Evolutionary conservation across 495 filamentous ascomycete genomes (phyloP).

Genomic region (Aspergillus affinis): DNA sequence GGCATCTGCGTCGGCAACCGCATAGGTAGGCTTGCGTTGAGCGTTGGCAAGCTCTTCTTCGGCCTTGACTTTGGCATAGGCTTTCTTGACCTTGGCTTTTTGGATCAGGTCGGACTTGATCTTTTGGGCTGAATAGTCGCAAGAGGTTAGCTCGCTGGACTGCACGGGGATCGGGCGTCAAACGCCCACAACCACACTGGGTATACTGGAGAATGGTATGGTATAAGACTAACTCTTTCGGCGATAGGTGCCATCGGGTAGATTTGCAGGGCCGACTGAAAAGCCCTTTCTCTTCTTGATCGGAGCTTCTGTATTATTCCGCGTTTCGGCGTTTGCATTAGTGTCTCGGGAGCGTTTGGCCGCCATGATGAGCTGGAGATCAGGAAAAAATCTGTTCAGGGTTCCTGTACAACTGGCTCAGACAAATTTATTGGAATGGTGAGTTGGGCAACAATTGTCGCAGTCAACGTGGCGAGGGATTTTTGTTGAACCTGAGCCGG

Average conservation of each 20-base stretch:
- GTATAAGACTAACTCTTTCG: slow-evolving; percentile 67
- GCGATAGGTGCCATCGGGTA: slow-evolving; percentile 88
- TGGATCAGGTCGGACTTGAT: slow-evolving; percentile 89
- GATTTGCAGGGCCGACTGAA: slow-evolving; percentile 83
- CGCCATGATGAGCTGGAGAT: slow-evolving; percentile 49
- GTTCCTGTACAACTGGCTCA: background rate
- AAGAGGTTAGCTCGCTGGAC: slow-evolving; percentile 2
- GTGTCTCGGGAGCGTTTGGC: slow-evolving; percentile 57
- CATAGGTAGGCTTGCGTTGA: slow-evolving; percentile 33
- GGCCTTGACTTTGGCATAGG: slow-evolving; percentile 84
- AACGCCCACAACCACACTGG: background rate
- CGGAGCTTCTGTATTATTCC: slow-evolving; percentile 43
- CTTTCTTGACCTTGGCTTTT: slow-evolving; percentile 91
- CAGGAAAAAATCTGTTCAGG: background rate
- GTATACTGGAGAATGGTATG: background rate
- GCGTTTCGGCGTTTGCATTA: slow-evolving; percentile 28
- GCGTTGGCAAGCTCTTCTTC: slow-evolving; percentile 47
- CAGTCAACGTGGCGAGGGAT: slow-evolving; percentile 8
- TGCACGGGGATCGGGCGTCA: background rate
- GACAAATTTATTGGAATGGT: background rate
- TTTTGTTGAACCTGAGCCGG: background rate
- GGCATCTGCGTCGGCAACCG: slow-evolving; percentile 26
- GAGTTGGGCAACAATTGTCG: slow-evolving; percentile 14
- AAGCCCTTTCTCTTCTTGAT: slow-evolving; percentile 64
- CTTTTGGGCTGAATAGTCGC: slow-evolving; percentile 66